These are phyloP conservation scores for Fusarium buxicola DNA, from an alignment of 2,329 filamentous ascomycete species.

Conservation along the genomic window DNA sequence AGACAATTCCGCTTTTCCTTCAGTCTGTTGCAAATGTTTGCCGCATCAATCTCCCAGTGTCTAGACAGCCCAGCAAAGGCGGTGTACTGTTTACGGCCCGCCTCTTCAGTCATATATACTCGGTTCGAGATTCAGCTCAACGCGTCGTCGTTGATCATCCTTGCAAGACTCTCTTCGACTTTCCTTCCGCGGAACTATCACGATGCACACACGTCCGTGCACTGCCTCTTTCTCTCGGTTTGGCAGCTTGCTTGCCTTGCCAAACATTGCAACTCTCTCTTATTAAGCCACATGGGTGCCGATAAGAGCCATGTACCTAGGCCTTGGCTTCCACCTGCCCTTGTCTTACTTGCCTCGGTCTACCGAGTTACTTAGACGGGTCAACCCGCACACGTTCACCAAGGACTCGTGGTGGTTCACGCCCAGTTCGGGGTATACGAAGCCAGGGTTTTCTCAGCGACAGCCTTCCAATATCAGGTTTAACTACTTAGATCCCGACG, in stretches of 20 bases:
- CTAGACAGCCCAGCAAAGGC: constrained; percentile 7
- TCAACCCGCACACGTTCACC: not conserved
- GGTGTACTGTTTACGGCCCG: constrained; percentile 3
- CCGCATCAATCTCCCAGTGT: constrained; percentile 22
- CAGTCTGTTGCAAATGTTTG: constrained; percentile 16
- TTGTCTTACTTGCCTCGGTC: not conserved
- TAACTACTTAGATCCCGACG: constrained; percentile 13
- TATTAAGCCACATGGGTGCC: too few relatives aligned
- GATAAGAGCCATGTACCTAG: too few relatives aligned
- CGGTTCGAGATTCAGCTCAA: too few relatives aligned
- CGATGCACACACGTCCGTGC: too few relatives aligned
- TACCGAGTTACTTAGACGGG: not conserved
- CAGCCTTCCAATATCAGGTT: constrained; percentile 31
- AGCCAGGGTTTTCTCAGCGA: constrained; percentile 18
- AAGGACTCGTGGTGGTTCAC: not conserved
- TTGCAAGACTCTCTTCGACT: too few relatives aligned
- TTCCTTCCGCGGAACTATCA: too few relatives aligned
- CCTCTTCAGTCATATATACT: not conserved
- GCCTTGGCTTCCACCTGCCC: not conserved
- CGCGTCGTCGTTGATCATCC: too few relatives aligned
- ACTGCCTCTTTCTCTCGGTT: too few relatives aligned
- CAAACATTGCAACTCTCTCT: not conserved
- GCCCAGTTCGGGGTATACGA: constrained; percentile 42
- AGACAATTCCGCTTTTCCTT: constrained; percentile 25
- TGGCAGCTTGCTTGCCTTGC: not conserved